Base-by-base conservation (phyloP, 148 eudicot species). In the Cornus controversa region DNA sequence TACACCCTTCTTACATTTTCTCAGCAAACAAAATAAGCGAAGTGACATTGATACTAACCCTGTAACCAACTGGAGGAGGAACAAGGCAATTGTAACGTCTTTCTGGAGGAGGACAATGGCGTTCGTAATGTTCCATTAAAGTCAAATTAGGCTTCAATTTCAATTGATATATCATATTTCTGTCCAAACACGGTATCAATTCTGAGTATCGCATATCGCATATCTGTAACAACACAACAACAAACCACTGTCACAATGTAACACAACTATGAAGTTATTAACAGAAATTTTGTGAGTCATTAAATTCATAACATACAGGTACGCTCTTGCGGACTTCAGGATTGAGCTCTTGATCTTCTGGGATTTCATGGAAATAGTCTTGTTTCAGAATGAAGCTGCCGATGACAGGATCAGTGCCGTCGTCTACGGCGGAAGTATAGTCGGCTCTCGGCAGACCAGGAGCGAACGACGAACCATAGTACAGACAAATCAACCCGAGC, bases 181-280 rank as follows among this genome's bases (percentile, higher is more conserved):
- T 84, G 77, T 88, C 91, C 79, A 88, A 77, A 79, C 91, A 88
- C 16, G 91, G 91, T 80, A 88, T 84, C 81, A 86, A 73, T 68
- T 91, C 96, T 47, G 96, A 91, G 67, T 88, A 80, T 27, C 84
- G 82, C 85, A 75, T 77, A 85, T 90, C 96, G 82, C 96, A 91
- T 10, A 86, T 81, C 96, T 91, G 83, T 37, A 82, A 80, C 37
- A 63, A 74, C 34, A 36, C 25, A 47, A 31, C 68, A 60, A 5
- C 20, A 63, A 64, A 18, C 24, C 27, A 29, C 14, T 25, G 29
- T 36, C 40, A 73, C 11, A 0, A 8, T 45, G 25, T 15, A 29
- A 28, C 67, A 2, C 29, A 68, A 37, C 14, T 69, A 78, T 31
- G 0, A 24, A 16, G 27, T 27, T 63, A 27, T 65, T 8, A 40